Evolutionary conservation across 202 grass and related monocot species (phyloP), one percentile per base, ranked within the genome.

Genomic region (Eragrostis tef): DNA sequence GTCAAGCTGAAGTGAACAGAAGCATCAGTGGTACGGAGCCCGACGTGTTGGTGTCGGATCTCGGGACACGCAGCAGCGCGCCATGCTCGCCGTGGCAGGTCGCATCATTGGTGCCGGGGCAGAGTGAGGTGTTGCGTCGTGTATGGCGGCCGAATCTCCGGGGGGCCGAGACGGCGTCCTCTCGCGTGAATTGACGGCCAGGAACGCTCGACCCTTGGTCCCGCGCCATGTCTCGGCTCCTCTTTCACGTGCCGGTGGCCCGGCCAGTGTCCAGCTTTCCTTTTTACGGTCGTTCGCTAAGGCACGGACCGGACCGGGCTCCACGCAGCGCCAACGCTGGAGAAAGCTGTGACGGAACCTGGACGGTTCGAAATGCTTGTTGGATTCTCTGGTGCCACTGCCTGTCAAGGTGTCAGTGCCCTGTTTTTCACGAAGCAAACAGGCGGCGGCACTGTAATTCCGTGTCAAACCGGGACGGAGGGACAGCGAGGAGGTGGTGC

Each of bases 181-280:
- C 31, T 34, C 31, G 31, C 31, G 31, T 34, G 31, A 31, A 82
- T 66, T 11, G 80, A 83, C 80, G 80, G 80, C 48, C 80, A 63
- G 69, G 15, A 66, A 15, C 21, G 44, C 43, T 16, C 54, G 17
- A 19, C 16, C 16, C 52, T 17, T 20, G 54, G 54, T 24, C 54
- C 54, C 54, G 9, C 54, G 1, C 54, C 20, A 8, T 54, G 51
- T 17, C 6, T 3, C n/a, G 20, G 20, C 20, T 58, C 54, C 54
- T 24, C 54, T 58, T 58, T 58, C 54, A 63, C 68, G 68, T 72
- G 79, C 45, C 61, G 6, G 19, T 24, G 59, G 26, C 27, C 61
- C 46, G 39, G 11, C 36, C 8, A 14, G 71, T 16, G 36, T 2
- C 31, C 17, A 3, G n/a, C n/a, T n/a, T n/a, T 17, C 19, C 17